Conservation (phyloP, 192 early-diverging fungal genomes). For the Mortierella alpina region DNA sequence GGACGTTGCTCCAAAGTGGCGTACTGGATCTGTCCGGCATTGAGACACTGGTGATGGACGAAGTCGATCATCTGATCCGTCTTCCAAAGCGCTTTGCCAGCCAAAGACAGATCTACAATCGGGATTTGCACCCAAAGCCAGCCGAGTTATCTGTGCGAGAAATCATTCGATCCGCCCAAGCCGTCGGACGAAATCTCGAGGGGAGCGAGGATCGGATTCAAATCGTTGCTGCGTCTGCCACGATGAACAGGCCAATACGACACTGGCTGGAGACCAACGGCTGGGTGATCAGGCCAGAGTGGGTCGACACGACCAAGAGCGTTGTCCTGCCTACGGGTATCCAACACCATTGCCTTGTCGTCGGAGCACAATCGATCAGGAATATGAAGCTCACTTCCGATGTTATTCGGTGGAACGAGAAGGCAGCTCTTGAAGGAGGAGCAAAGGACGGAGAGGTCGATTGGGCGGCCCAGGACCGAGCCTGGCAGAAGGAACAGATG, state of each 20-base stretch:
- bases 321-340: constrained; percentile 49
- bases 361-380: constrained; percentile 55
- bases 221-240: constrained; percentile 74
- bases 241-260: constrained; percentile 74
- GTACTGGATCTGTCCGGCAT: constrained; percentile 43
- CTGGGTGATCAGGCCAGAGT: constrained; percentile 62
- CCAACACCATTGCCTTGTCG: constrained; percentile 63
- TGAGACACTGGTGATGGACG: constrained; percentile 60
- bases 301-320: constrained; percentile 68
- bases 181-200: constrained; percentile 11
- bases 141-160: constrained; percentile 53
- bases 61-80: constrained; percentile 65
- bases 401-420: not conserved
- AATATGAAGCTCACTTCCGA: constrained; percentile 49
- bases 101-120: constrained; percentile 42
- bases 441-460: constrained; percentile 10
- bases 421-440: not conserved
- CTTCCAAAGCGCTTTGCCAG: constrained; percentile 64
- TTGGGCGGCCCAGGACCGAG: constrained; percentile 23
- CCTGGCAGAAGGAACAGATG: constrained; percentile 5
- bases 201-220: constrained; percentile 53
- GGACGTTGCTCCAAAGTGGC: constrained; percentile 38
- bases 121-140: constrained; percentile 57
- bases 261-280: constrained; percentile 65
- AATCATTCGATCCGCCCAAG: constrained; percentile 31